Percentiles rank a stretch among this genome's conserved stretches.
These are phyloP conservation scores for Didymella pinodella DNA, from an alignment of 2,329 filamentous ascomycete genomes.

Conservation along the genomic window DNA sequence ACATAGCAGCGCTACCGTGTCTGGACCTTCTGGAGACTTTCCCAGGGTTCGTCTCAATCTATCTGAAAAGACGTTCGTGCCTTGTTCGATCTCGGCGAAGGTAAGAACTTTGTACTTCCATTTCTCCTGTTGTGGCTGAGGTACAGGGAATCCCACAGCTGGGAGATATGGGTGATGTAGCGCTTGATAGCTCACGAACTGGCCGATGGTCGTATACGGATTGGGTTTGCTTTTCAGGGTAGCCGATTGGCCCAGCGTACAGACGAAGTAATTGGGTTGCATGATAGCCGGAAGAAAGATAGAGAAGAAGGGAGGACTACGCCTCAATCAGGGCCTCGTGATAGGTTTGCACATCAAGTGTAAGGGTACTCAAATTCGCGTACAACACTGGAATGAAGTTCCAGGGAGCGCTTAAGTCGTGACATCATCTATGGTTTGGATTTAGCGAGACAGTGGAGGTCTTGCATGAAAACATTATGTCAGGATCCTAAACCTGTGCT, in stretches of 20 bases:
- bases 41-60: slow-evolving; percentile 35
- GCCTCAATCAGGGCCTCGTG: background rate
- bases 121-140: slow-evolving; percentile 21
- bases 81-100: slow-evolving; percentile 47
- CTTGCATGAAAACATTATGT: background rate
- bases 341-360: background rate
- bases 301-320: background rate
- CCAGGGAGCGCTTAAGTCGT: slow-evolving; percentile 30
- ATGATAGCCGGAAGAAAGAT: slow-evolving; percentile 18
- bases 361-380: slow-evolving; percentile 1
- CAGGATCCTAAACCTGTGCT: background rate
- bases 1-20: slow-evolving; percentile 62
- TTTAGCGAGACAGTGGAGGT: slow-evolving; percentile 10
- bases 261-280: slow-evolving; percentile 65
- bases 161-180: slow-evolving; percentile 48
- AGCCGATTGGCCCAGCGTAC: slow-evolving; percentile 66
- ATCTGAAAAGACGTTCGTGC: slow-evolving; percentile 49
- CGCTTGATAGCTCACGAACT: slow-evolving; percentile 61
- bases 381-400: slow-evolving; percentile 9
- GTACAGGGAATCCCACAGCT: slow-evolving; percentile 61
- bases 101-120: slow-evolving; percentile 47
- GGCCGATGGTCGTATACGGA: slow-evolving; percentile 57
- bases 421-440: slow-evolving; percentile 35
- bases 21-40: slow-evolving; percentile 14
- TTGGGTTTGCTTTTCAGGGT: slow-evolving; percentile 46